A percentile compares a stretch with the other conserved stretches of the same genome.
Conservation (phyloP, 2,329 filamentous ascomycete genomes). For the Lomentospora prolificans region DNA sequence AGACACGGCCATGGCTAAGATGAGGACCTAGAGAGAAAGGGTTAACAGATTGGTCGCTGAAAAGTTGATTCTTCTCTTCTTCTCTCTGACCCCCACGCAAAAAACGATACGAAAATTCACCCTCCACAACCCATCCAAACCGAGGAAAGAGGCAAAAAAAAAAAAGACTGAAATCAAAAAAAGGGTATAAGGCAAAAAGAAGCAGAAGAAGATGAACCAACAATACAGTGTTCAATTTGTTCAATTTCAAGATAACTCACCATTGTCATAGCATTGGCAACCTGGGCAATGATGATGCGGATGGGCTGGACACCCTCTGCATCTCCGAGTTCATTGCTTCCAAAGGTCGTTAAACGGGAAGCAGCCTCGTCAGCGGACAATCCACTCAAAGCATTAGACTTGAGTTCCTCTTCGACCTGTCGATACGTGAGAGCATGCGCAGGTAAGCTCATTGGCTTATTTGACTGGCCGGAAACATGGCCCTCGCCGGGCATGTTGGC, state of each 20-base stretch:
- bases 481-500: conserved; percentile 1
- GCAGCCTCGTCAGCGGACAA: conserved; percentile 41
- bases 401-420: conserved; percentile 41
- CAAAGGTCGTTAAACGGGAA: conserved; percentile 40
- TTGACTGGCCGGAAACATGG: conserved; percentile 25
- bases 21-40: conserved; percentile 31
- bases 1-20: conserved; percentile 48
- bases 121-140: background rate
- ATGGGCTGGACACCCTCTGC: conserved; percentile 38
- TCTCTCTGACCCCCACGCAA: too few relatives aligned
- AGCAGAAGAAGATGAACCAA: background rate
- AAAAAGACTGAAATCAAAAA: background rate
- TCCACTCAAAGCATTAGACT: conserved; percentile 42
- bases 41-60: too few relatives aligned
- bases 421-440: conserved; percentile 45
- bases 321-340: conserved; percentile 46
- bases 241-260: conserved; percentile 15
- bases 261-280: conserved; percentile 51
- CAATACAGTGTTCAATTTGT: too few relatives aligned
- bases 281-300: conserved; percentile 48
- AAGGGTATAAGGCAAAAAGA: background rate
- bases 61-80: too few relatives aligned
- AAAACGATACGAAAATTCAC: background rate
- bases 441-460: conserved; percentile 36
- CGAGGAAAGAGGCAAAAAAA: background rate